phyloP scores from a whole-genome alignment of 2,329 filamentous ascomycete genomes.

The Raffaelea deltoideospora region DNA sequence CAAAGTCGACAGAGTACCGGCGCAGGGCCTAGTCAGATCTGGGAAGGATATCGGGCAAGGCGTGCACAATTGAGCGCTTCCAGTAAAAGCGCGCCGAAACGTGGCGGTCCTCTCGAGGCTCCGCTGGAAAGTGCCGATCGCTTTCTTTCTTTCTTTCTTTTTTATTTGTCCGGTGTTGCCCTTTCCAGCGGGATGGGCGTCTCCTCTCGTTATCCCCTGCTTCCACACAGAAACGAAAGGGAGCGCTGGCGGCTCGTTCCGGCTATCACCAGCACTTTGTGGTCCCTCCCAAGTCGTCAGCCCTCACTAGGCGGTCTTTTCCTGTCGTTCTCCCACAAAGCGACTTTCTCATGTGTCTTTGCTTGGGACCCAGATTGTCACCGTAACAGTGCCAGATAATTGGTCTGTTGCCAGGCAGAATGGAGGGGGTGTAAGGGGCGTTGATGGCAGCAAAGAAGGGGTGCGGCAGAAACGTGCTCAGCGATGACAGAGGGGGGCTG shows the following conservation, averaged over 20 bases:
- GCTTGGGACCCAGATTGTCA: too few species aligned
- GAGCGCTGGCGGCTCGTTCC: neutral
- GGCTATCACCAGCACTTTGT: too few species aligned
- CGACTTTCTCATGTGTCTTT: neutral
- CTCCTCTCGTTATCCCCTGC: neutral
- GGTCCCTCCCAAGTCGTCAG: too few species aligned
- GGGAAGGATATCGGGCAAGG: neutral
- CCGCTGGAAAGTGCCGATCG: neutral
- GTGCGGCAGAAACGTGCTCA: slow-evolving; percentile 1
- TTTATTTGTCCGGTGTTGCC: neutral
- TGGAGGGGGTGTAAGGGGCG: too few species aligned
- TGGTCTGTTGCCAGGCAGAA: too few species aligned
- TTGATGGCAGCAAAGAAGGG: neutral
- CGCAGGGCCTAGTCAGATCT: neutral
- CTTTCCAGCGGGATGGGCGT: neutral
- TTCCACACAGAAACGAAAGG: neutral
- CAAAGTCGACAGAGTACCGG: neutral
- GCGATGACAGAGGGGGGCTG: neutral
- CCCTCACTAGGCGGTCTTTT: too few species aligned
- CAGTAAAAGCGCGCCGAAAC: neutral
- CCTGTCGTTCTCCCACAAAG: too few species aligned
- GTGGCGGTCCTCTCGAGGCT: neutral
- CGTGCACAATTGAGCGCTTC: neutral
- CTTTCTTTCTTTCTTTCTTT: neutral
- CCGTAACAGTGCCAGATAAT: too few species aligned